These are phyloP conservation scores for Kurtzmaniella fragi DNA, from an alignment of 805 yeast genomes.

Conservation along the genomic window DNA sequence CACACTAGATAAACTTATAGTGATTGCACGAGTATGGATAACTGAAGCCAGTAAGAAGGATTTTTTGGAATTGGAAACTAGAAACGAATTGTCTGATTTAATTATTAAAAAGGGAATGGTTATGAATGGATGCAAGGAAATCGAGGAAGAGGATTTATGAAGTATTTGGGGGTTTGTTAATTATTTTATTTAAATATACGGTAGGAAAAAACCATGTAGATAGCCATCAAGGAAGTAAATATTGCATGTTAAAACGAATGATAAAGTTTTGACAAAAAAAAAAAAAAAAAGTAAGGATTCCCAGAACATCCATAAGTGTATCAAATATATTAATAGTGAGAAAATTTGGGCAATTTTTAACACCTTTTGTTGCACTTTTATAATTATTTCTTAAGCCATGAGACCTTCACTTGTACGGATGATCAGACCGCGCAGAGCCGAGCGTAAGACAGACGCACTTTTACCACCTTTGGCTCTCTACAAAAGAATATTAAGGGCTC, in stretches of 20 bases:
- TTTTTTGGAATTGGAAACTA: constrained; percentile 16
- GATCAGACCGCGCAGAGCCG: constrained; percentile 39
- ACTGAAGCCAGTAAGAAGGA: constrained; percentile 15
- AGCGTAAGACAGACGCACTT: constrained; percentile 40
- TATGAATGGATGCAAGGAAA: constrained; percentile 21
- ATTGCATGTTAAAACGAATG: not conserved
- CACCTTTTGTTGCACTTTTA: no score
- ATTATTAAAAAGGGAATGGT: constrained; percentile 28
- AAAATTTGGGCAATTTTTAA: no score
- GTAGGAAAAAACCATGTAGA: no score
- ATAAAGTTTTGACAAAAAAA: no score
- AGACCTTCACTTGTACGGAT: constrained; percentile 31
- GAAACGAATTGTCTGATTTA: constrained; percentile 23
- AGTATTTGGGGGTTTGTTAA: not conserved
- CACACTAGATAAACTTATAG: constrained; percentile 22
- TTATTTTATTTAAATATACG: not conserved
- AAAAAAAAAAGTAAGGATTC: no score
- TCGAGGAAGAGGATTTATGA: constrained; percentile 6
- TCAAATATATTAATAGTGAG: no score
- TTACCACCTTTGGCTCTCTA: constrained; percentile 81
- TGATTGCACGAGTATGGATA: constrained; percentile 25
- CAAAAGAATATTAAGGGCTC: constrained; percentile 79
- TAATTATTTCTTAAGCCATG: constrained; percentile 16
- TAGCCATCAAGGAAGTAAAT: no score
- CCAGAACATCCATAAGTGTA: no score